Evolutionary conservation across 2,329 filamentous ascomycete genomes (phyloP), one percentile per base, ranked within the genome.

Genomic region (Pezicula radicicola): DNA sequence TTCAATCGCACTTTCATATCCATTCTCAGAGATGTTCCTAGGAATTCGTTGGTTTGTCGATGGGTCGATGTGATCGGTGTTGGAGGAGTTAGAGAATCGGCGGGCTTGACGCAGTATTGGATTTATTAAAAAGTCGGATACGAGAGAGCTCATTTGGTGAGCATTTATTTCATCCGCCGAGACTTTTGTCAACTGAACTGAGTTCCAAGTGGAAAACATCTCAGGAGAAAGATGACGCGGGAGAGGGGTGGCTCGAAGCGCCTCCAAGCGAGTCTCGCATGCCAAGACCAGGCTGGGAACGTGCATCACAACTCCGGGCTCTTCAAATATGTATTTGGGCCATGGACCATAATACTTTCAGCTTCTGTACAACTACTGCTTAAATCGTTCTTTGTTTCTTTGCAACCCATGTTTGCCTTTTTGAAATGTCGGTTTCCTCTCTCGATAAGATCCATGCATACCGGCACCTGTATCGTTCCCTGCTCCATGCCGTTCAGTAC

Each of bases 401-500:
- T 13, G 16, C 9, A 25, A 3, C 37, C 47, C 15, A 30, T 46
- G 25, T 6, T 18, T 2, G 35, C 21, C 36, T 19, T 18, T 30
- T 13, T 16, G 3, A 19, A 15, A 64, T 64, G 61, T 49, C 58
- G 10, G 21, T 19, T 18, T 51, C 37, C 30, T 35, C 48, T 37
- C 30, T 39, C 28, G 71, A 83, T 28, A 64, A 89, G 48, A 64
- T 85, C 37, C 76, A 79, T 59, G 83, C 86, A 44, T 94, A 93
- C 70, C 81, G 89, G 55, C 75, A 80, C 52, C 75, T 94, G 33
- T 87, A 88, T 64, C 83, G 85, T 48, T 76, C 76, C 6, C 73
- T 81, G 16, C 76, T 92, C n/a, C 81, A 77, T 28, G 89, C 88
- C 4, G 81, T 93, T 19, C 84, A 87, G 57, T 89, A 84, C 72